Base-by-base conservation (phyloP, 768 basidiomycete species). In the Daedalea quercina region DNA sequence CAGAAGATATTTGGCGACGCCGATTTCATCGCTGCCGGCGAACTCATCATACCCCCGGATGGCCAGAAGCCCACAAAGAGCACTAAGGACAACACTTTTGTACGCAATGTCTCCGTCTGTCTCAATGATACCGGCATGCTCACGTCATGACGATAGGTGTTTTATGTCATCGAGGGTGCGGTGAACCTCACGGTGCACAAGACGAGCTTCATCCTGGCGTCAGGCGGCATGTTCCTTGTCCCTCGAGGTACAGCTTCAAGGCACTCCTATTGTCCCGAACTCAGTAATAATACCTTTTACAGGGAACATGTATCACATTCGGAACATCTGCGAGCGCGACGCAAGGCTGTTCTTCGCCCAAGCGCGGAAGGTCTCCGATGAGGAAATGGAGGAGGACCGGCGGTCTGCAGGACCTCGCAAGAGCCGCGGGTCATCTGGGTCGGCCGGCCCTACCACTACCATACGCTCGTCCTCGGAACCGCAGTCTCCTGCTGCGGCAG, bases 21-120 rank as follows among this genome's bases (percentile, higher is more conserved):
- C 44, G 83, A 90, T 43, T 97, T 90, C 65, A 82, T 97, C 54
- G 95, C 94, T 1, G 87, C 91, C 26, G 96, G 96, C 0, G 82
- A 93, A 57, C 75, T 98, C 43, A 74, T 79, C 50, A 87, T 98
- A 37, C 92, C 92, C 3, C 81, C 87, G 0, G 73, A 79, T 7
- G 79, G 80, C n/a, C 74, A 79, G 55, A 99, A 99, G 68, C 88
- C 89, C 13, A 82, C 79, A 54, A 98, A 98, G 66, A 78, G 80
- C 22, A 82, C 93, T 1, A 94, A 89, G 64, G 96, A 98, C 63
- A 99, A 98, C 60, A 90, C 90, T 23, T 94, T 90, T 65, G 91
- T 93, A 56, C 59, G 89, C 75, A 11, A 4, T n/a, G 3, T 2
- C 3, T 42, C 19, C 33, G 41, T 35, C 50, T 4, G 2, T 28